These are phyloP conservation scores for Sclerotinia trifoliorum DNA, from an alignment of 2,329 filamentous ascomycete genomes.

Conservation along the genomic window DNA sequence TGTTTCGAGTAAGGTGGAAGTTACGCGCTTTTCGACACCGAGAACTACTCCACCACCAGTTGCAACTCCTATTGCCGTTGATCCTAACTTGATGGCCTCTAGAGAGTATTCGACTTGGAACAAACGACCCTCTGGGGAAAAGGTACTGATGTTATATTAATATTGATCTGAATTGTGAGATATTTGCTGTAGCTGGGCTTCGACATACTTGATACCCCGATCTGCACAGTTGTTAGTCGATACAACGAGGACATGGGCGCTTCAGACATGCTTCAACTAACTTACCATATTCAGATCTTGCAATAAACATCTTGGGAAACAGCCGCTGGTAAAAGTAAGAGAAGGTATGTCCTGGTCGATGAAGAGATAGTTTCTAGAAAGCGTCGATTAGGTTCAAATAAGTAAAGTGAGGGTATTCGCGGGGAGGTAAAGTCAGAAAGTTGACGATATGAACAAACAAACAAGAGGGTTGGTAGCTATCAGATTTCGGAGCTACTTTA, in stretches of 20 bases:
- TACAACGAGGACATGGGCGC: slow-evolving; percentile 29
- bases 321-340: slow-evolving; percentile 31
- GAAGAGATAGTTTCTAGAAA: not conserved
- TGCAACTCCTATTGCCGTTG: slow-evolving; percentile 95
- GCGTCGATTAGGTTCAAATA: not conserved
- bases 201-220: slow-evolving; percentile 89
- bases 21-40: slow-evolving; percentile 98
- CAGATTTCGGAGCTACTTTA: slow-evolving; percentile 22
- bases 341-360: not conserved
- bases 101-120: slow-evolving; percentile 99
- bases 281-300: slow-evolving; percentile 99
- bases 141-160: slow-evolving; percentile 65
- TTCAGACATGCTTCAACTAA: slow-evolving; percentile 26
- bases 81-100: slow-evolving; percentile 99
- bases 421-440: slow-evolving; percentile 10
- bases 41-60: slow-evolving; percentile 94
- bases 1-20: slow-evolving; percentile 93
- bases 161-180: slow-evolving; percentile 22
- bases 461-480: slow-evolving; percentile 22
- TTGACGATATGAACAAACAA: slow-evolving; percentile 19
- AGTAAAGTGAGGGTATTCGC: slow-evolving; percentile 7
- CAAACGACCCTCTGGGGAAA: slow-evolving; percentile 98
- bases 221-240: slow-evolving; percentile 57
- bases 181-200: slow-evolving; percentile 26
- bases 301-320: slow-evolving; percentile 88